Evolutionary conservation across 176 grass and related monocot genomes (phyloP), one percentile per base, ranked within the genome.

Genomic region (Rhynchospora tenuis): DNA sequence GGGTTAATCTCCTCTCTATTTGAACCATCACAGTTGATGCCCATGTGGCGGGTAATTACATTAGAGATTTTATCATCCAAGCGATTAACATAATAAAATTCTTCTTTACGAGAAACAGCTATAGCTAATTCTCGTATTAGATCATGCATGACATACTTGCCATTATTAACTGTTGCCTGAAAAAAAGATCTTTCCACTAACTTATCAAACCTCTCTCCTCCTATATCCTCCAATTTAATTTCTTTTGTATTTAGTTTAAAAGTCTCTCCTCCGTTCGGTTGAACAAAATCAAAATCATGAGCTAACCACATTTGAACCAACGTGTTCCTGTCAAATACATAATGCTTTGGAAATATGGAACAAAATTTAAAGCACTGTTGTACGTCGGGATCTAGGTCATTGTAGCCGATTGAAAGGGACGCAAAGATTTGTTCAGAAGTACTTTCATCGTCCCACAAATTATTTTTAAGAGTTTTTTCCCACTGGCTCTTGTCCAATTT

Each of bases 261-360:
- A 10, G 20, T 5, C 20, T 61, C 59, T 24, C 24, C 20, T 24
- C 24, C 10, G 11, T 56, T 54, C 31, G 78, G 42, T 71, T 85
- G 60, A 42, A 84, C 59, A 7, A 86, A 86, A 43, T 59, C 59
- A 7, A 86, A 86, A 43, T 59, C 85, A 61, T 83, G 85, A 81
- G 87, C 84, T 13, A 87, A 85, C 90, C 90, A 89, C 84, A 92
- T 92, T 12, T 89, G 80, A 51, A 87, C 59, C 79, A 92, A 26
- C 10, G 29, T 83, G 15, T 89, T 70, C 64, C 74, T 91, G 27
- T 84, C 33, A 50, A 89, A 89, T 28, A 84, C 43, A 75, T 86
- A 81, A 22, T 55, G 64, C 24, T 64, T 50, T 0, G 87, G 87
- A 60, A 91, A 91, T 61, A 89, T 81, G 29, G 84, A 84, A 87